These are phyloP conservation scores for Metroxylon sagu DNA, from an alignment of 176 grass and related monocot genomes.

Conservation along the genomic window DNA sequence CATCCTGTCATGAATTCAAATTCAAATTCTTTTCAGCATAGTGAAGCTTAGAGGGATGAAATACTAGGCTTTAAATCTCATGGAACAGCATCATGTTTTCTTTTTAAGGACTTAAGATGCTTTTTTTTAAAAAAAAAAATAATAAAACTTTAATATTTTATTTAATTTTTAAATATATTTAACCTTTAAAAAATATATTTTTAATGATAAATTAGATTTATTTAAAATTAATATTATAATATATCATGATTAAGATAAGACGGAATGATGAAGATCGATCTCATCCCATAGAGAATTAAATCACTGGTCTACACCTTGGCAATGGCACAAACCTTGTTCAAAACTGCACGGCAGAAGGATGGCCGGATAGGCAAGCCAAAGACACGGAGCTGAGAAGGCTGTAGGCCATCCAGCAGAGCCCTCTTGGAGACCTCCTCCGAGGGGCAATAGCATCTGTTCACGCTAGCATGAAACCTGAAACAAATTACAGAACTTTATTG, in stretches of 20 bases:
- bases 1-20: slow-evolving; percentile 31
- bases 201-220: too few relatives aligned
- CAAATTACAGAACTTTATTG: neutral
- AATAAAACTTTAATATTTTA: too few relatives aligned
- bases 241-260: too few relatives aligned
- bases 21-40: neutral
- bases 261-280: too few relatives aligned
- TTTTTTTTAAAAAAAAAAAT: too few relatives aligned
- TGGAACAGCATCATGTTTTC: too few relatives aligned
- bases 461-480: slow-evolving; percentile 66
- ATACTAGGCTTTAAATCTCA: neutral
- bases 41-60: neutral
- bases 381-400: slow-evolving; percentile 55
- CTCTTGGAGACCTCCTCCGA: slow-evolving; percentile 61
- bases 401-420: slow-evolving; percentile 45
- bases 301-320: too few relatives aligned
- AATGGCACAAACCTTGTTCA: slow-evolving; percentile 38
- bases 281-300: too few relatives aligned
- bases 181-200: too few relatives aligned
- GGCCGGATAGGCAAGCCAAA: slow-evolving; percentile 75
- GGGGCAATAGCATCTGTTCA: slow-evolving; percentile 84
- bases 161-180: too few relatives aligned
- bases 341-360: slow-evolving; percentile 68
- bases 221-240: too few relatives aligned
- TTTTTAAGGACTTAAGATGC: too few relatives aligned